These are phyloP conservation scores for Boletus reticuloceps DNA, from an alignment of 768 basidiomycete genomes.

Conservation along the genomic window DNA sequence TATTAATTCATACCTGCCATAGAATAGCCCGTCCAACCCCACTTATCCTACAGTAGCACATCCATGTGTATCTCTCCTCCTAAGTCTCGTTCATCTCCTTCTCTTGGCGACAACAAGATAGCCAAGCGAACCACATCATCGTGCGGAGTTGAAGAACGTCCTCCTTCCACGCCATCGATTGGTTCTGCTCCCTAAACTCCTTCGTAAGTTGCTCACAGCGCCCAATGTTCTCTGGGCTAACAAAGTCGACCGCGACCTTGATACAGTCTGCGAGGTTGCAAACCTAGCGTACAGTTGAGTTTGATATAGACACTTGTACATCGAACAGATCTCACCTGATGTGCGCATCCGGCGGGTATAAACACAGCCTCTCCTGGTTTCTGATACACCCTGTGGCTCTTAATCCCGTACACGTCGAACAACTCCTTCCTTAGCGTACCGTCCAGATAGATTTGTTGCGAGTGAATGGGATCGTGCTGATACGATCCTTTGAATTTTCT, in stretches of 20 bases:
- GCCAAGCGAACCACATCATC: conserved; percentile 95
- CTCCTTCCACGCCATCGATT: conserved; percentile 87
- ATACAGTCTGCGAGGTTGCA: conserved; percentile 93
- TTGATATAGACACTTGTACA: not conserved
- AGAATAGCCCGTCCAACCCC: conserved; percentile 24
- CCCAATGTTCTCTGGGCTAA: conserved; percentile 87
- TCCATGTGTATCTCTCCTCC: not conserved
- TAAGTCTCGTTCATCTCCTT: conserved; percentile 36
- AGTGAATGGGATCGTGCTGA: conserved; percentile 84
- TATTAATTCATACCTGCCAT: conserved; percentile 25
- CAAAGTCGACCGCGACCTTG: conserved; percentile 94
- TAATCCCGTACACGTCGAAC: conserved; percentile 64
- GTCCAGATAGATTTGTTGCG: conserved; percentile 86
- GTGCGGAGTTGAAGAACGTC: conserved; percentile 88
- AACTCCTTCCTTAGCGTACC: conserved; percentile 62
- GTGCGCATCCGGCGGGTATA: conserved; percentile 91
- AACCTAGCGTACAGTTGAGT: conserved; percentile 48
- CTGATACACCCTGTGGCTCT: conserved; percentile 84
- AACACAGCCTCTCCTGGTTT: conserved; percentile 91
- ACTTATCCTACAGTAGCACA: conserved; percentile 21
- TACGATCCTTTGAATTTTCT: conserved; percentile 56
- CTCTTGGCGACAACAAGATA: conserved; percentile 59
- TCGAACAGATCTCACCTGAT: conserved; percentile 57
- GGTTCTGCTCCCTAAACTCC: conserved; percentile 91
- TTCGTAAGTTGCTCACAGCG: conserved; percentile 82